Percentiles rank a stretch among this genome's conserved stretches.
Evolutionary conservation across 148 eudicot species (phyloP).

Genomic region (Polygonum aviculare): DNA sequence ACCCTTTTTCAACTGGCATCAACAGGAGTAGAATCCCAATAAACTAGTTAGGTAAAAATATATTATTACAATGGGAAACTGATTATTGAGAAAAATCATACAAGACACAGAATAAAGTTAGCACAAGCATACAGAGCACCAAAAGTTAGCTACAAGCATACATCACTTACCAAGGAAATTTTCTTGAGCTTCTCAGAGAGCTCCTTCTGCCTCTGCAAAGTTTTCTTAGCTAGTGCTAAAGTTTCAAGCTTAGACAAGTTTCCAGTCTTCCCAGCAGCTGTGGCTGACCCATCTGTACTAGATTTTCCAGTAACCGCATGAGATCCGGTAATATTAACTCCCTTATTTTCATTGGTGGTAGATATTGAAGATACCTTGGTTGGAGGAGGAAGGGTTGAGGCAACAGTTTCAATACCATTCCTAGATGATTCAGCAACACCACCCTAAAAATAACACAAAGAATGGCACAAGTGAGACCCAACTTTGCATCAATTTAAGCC

Average conservation of each 20-base stretch:
- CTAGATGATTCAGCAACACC: constrained; percentile 39
- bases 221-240: constrained; percentile 76
- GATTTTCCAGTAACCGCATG: constrained; percentile 99
- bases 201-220: constrained; percentile 78
- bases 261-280: constrained; percentile 69
- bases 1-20: constrained; percentile 48
- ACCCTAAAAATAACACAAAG: constrained; percentile 35
- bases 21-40: constrained; percentile 12
- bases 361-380: constrained; percentile 91
- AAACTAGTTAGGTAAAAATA: not conserved
- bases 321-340: constrained; percentile 95
- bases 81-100: not conserved
- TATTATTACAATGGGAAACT: not conserved
- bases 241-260: constrained; percentile 57
- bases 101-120: not conserved
- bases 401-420: constrained; percentile 29
- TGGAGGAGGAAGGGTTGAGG: constrained; percentile 38
- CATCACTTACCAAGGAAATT: constrained; percentile 47
- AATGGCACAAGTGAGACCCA: constrained; percentile 17
- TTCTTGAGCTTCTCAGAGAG: constrained; percentile 63
- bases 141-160: not conserved
- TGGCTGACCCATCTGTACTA: constrained; percentile 92
- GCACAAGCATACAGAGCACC: not conserved
- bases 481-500: not conserved
- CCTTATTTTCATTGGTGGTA: constrained; percentile 97